phyloP scores from a whole-genome alignment of 2,329 filamentous ascomycete species.

The Huntiella abstrusa region DNA sequence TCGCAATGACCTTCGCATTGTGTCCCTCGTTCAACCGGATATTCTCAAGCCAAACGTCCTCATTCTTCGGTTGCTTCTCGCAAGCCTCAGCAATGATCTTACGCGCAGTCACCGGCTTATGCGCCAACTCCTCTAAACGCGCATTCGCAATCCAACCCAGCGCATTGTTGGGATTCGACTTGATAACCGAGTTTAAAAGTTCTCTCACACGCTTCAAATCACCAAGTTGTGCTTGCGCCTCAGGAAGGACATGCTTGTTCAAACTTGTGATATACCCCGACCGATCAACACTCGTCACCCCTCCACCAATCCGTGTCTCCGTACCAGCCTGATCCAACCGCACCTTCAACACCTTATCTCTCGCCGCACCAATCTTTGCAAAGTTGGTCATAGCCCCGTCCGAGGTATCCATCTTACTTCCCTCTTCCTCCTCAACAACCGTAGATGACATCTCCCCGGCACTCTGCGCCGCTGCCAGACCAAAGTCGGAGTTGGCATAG shows the following conservation, averaged over 20 bases:
- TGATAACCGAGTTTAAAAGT: conserved; percentile 88
- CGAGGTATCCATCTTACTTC: conserved; percentile 23
- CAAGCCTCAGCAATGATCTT: conserved; percentile 79
- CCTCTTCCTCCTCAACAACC: conserved; percentile 51
- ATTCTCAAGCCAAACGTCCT: conserved; percentile 91
- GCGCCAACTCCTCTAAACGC: conserved; percentile 77
- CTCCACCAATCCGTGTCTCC: conserved; percentile 51
- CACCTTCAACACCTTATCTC: conserved; percentile 92
- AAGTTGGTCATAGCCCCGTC: conserved; percentile 97
- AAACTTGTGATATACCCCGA: conserved; percentile 91
- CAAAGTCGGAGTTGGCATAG: conserved; percentile 93
- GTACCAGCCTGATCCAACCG: conserved; percentile 57
- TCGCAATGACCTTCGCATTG: conserved; percentile 90
- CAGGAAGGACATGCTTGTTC: conserved; percentile 60
- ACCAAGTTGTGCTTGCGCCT: conserved; percentile 68
- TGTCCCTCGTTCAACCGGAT: conserved; percentile 81
- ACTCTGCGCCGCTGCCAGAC: conserved; percentile 70
- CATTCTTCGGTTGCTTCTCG: conserved; percentile 77
- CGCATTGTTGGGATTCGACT: conserved; percentile 87
- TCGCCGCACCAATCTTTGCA: conserved; percentile 85
- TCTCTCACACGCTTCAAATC: conserved; percentile 89
- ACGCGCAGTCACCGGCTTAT: conserved; percentile 74
- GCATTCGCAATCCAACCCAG: conserved; percentile 93
- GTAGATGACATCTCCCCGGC: conserved; percentile 70
- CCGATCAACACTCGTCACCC: conserved; percentile 77